These are phyloP conservation scores for Blastomyces parvus DNA, from an alignment of 2,329 filamentous ascomycete genomes.

Conservation along the genomic window DNA sequence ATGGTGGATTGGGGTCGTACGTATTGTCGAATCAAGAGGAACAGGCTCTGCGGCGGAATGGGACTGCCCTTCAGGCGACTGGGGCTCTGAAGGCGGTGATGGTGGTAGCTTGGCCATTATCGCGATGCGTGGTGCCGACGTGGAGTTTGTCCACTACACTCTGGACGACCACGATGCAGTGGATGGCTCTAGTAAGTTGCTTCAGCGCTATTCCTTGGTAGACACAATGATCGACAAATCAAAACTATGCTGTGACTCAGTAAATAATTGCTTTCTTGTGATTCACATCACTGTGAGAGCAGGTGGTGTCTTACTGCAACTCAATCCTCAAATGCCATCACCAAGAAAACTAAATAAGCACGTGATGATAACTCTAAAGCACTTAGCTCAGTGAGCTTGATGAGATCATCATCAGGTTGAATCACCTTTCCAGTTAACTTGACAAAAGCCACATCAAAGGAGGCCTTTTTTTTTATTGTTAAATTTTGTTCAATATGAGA, in stretches of 20 bases:
- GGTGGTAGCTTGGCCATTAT: constrained; percentile 26
- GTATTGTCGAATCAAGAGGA: constrained; percentile 28
- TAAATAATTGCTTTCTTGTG: background rate
- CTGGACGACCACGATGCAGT: background rate
- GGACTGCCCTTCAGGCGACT: constrained; percentile 12
- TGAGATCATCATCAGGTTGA: background rate
- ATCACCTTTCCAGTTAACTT: background rate
- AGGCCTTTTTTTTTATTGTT: background rate
- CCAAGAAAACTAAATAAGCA: background rate
- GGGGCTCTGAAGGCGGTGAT: constrained; percentile 29
- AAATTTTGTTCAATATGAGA: background rate
- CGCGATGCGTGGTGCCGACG: too few relatives aligned
- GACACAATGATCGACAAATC: background rate
- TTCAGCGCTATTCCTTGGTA: background rate
- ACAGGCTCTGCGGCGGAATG: constrained; percentile 16
- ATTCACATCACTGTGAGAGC: background rate
- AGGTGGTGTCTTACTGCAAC: background rate
- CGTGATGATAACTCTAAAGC: background rate
- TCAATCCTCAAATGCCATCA: background rate
- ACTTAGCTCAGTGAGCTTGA: background rate
- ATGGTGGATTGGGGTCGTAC: constrained; percentile 32
- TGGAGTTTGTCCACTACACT: background rate
- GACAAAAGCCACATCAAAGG: background rate
- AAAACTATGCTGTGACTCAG: background rate
- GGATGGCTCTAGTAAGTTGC: background rate